Base-by-base conservation (phyloP, 805 yeast genomes). In the Teunomyces gatunensis region DNA sequence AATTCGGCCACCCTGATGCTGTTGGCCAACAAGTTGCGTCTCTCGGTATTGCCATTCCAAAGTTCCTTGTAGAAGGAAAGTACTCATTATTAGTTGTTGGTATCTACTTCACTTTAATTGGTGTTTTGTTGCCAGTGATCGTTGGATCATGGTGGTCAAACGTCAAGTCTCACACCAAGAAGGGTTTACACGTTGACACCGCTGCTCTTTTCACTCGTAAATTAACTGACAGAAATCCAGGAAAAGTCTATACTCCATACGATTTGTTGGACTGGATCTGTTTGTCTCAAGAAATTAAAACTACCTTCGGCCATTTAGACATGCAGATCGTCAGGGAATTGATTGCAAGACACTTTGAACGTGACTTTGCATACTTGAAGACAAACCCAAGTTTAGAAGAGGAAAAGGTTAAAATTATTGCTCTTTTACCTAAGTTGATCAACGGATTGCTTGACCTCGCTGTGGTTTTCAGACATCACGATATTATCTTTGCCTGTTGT, bases 31-130 rank as follows among this genome's bases (percentile, higher is more conserved):
- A 89, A 67, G 88, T 88, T 23, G 77, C 85, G 15, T 73, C 85
- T 17, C 97, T 89, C 64, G 99, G 99, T 52, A 90, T 94, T 65
- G 99, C 98, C 0, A 71, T 94, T 54, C 99, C 99, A 28, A 84
- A 86, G 63, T 89, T 88, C 68, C 75, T 94, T 51, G 87, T 95
- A 27, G 96, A 89, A 54, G 90, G 95, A 37, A 77, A 83, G 48
- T 83, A 84, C 18, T 84, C 95, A 4, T 79, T 85, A 3, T 57
- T 85, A 18, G 71, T 89, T 50, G 77, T 85, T 12, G 64, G 79
- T 2, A 54, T 77, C 4, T 94, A 94, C 65, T 80, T 89, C 44
- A 53, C 79, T 6, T 65, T 89, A 39, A 83, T 94, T 56, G 97
- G 95, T 17, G 73, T 86, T 3, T 72, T 88, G 4, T 76, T 94